Evolutionary conservation across 192 early-diverging fungal genomes (phyloP), one percentile per base, ranked within the genome.

Genomic region (Gigaspora rosea): DNA sequence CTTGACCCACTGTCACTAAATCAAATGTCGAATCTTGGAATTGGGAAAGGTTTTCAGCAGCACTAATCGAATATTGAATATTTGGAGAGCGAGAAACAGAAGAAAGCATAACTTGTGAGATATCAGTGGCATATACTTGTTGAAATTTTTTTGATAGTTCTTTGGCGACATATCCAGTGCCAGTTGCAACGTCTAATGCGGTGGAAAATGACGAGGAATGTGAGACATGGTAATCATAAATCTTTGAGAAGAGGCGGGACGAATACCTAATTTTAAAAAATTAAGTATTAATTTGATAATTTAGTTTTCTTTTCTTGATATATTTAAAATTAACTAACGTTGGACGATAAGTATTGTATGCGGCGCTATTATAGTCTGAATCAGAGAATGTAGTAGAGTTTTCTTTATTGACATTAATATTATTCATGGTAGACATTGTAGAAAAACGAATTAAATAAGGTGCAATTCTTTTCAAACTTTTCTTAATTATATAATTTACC

Each of bases 161-260:
- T 3, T 61, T 51, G 0, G 89, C 85, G 0, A 85, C 84, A 51
- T 90, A 86, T 7, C 89, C 89, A 27, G 89, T 90, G 20, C 89
- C 89, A 51, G 65, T 86, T 32, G 80, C 89, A 49, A 90, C 78
- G 61, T 90, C 89, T 47, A 86, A 70, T 0, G 87, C 89, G 46
- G 41, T 73, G 56, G 81, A 73, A 73, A 83, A 86, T 18, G 65
- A 47, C 3, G 83, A 81, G 58, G 79, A 71, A 59, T 81, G 62
- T 8, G 73, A 64, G 2, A 62, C 72, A 76, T 88, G 87, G 63
- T 79, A 88, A 20, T 79, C 73, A 74, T 87, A 85, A 18, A 88
- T 59, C 73, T 79, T 81, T 49, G 81, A 78, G 76, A 70, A 83
- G 48, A 83, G 75, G 49, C 76, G 61, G 18, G 56, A 16, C 8